phyloP scores from a whole-genome alignment of 768 basidiomycete genomes.

The Boletus barrowsii region DNA sequence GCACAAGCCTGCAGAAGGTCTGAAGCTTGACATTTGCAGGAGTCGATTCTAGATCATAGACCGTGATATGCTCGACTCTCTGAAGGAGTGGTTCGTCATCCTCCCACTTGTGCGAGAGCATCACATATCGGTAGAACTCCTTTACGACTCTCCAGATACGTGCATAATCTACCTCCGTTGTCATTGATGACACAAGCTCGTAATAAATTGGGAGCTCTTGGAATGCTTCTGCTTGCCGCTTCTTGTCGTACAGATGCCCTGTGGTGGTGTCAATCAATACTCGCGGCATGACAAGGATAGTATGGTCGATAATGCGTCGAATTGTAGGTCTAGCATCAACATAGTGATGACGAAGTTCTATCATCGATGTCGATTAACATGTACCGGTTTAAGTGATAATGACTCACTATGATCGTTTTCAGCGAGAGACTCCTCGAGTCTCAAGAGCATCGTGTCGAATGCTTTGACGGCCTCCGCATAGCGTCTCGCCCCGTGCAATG shows the following conservation, averaged over 20 bases:
- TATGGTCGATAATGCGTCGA: neutral
- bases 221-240: no score
- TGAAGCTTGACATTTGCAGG: neutral
- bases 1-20: neutral
- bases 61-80: neutral
- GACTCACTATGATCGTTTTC: neutral
- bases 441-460: neutral
- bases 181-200: no score
- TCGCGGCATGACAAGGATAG: neutral
- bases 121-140: conserved; percentile 1
- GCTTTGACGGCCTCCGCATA: neutral
- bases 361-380: neutral
- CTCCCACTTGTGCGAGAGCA: no score
- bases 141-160: neutral
- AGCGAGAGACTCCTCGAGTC: no score
- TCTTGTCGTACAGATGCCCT: no score
- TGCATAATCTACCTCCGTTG: neutral
- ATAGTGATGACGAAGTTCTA: neutral
- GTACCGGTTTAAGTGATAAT: neutral
- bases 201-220: no score
- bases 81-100: neutral
- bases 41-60: neutral
- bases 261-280: no score
- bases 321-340: neutral
- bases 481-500: neutral